Conservation (phyloP, 1,139 yeast species). For the Yamadazyma mexicana region DNA sequence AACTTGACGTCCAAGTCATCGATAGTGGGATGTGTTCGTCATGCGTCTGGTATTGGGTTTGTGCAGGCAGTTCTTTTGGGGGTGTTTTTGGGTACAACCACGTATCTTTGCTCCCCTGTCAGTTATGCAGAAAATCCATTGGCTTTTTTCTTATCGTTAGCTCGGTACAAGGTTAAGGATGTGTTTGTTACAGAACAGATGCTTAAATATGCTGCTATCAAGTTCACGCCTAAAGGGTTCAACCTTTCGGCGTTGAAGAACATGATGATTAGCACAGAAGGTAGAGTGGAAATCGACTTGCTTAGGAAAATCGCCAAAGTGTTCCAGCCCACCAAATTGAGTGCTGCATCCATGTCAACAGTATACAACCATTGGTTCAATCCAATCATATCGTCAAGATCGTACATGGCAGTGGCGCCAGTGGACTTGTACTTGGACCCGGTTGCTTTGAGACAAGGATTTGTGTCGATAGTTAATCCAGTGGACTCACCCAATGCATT, state of each 20-base stretch:
- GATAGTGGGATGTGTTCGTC: slow-evolving; percentile 83
- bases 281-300: slow-evolving; percentile 67
- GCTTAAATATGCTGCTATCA: slow-evolving; percentile 71
- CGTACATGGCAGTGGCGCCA: slow-evolving; percentile 87
- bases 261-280: slow-evolving; percentile 78
- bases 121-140: slow-evolving; percentile 78
- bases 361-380: slow-evolving; percentile 79
- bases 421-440: slow-evolving; percentile 87
- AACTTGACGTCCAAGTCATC: slow-evolving; percentile 74
- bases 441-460: slow-evolving; percentile 84
- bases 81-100: slow-evolving; percentile 81
- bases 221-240: slow-evolving; percentile 65
- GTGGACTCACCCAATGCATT: slow-evolving; percentile 66
- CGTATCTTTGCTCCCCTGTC: slow-evolving; percentile 75
- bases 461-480: slow-evolving; percentile 76
- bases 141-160: slow-evolving; percentile 67
- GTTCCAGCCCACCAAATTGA: slow-evolving; percentile 65
- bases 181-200: slow-evolving; percentile 84
- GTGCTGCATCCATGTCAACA: slow-evolving; percentile 70
- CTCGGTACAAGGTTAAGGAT: slow-evolving; percentile 82
- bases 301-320: slow-evolving; percentile 61
- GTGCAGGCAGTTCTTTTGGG: slow-evolving; percentile 82
- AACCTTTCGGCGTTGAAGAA: slow-evolving; percentile 69
- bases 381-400: slow-evolving; percentile 82
- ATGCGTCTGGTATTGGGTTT: slow-evolving; percentile 84